phyloP scores from a whole-genome alignment of 306 rosid genomes.

The Lathyrus tuberosus region DNA sequence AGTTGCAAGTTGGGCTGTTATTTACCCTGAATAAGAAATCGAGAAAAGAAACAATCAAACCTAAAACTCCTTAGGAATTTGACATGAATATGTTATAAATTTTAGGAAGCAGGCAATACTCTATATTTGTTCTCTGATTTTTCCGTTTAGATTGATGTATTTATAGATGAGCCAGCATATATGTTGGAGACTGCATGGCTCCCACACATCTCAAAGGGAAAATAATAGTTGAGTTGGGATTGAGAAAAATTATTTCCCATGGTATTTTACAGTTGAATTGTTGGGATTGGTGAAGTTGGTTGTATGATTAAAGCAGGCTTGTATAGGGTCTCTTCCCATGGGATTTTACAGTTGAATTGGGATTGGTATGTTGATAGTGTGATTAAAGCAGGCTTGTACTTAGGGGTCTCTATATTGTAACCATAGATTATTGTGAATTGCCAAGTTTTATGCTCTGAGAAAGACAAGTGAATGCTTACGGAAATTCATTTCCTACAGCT shows the following conservation, averaged over 20 bases:
- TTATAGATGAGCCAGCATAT: constrained; percentile 21
- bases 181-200: constrained; percentile 11
- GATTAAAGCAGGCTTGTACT: constrained; percentile 21
- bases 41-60: neutral
- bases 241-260: neutral
- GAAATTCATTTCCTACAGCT: constrained; percentile 51
- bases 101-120: constrained; percentile 15
- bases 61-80: neutral
- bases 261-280: constrained; percentile 9
- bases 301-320: constrained; percentile 22
- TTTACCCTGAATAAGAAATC: constrained; percentile 20
- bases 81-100: constrained; percentile 13
- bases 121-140: constrained; percentile 15
- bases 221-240: neutral
- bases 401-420: neutral
- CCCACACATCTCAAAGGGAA: constrained; percentile 12
- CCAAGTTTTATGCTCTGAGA: constrained; percentile 17
- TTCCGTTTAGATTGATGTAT: constrained; percentile 26
- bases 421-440: constrained; percentile 1
- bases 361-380: constrained; percentile 27
- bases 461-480: constrained; percentile 31
- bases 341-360: neutral
- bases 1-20: neutral
- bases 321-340: neutral
- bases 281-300: constrained; percentile 25